Evolutionary conservation across 2,329 filamentous ascomycete genomes (phyloP).

Genomic region (Leptodontidium sp.): DNA sequence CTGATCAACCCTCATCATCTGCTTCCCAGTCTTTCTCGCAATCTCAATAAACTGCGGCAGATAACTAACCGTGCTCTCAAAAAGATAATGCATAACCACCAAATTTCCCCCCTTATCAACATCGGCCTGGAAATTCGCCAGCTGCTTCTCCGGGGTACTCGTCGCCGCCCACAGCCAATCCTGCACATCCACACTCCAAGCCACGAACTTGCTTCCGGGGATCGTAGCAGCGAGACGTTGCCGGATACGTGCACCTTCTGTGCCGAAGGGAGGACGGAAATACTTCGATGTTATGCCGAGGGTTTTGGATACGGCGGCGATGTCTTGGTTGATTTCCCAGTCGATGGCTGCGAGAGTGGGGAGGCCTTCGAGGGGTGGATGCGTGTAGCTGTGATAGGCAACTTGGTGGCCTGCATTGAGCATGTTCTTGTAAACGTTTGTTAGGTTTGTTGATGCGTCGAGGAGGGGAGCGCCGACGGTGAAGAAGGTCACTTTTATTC

Average conservation of each 20-base stretch:
- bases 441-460: constrained; percentile 66
- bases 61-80: constrained; percentile 69
- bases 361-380: constrained; percentile 71
- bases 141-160: constrained; percentile 69
- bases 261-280: constrained; percentile 76
- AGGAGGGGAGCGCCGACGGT: constrained; percentile 70
- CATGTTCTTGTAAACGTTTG: constrained; percentile 71
- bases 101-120: constrained; percentile 68
- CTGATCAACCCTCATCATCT: constrained; percentile 72
- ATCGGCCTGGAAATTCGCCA: constrained; percentile 70
- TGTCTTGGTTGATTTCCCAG: constrained; percentile 68
- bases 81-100: constrained; percentile 75
- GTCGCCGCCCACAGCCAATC: constrained; percentile 74
- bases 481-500: constrained; percentile 75
- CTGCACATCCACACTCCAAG: constrained; percentile 76
- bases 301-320: constrained; percentile 54
- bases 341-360: constrained; percentile 61
- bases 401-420: constrained; percentile 69
- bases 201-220: constrained; percentile 65
- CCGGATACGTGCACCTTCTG: constrained; percentile 71
- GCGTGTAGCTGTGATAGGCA: constrained; percentile 72
- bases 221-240: constrained; percentile 64
- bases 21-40: constrained; percentile 69
- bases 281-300: constrained; percentile 57
- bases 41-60: constrained; percentile 70